A percentile compares a stretch with the other conserved stretches of the same genome.
Conservation (phyloP, 2,329 filamentous ascomycete species). For the Aspergillus ochraceus region DNA sequence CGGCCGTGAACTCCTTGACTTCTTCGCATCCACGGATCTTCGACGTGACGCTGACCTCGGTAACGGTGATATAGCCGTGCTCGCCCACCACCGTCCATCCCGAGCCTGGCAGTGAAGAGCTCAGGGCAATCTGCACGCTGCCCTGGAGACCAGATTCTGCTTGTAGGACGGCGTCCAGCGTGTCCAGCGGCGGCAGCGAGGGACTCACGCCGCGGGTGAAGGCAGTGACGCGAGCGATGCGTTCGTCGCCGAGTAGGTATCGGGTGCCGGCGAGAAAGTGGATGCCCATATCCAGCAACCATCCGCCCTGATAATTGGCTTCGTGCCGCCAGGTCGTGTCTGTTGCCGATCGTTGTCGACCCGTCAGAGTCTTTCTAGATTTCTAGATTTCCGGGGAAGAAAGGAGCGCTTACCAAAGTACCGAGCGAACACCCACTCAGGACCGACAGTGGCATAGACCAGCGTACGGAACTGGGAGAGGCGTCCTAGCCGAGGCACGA, state of each 20-base stretch:
- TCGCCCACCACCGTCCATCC: conserved; percentile 15
- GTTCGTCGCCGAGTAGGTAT: conserved; percentile 48
- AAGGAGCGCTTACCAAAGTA: conserved; percentile 3
- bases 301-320: conserved; percentile 72
- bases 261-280: conserved; percentile 68
- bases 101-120: conserved; percentile 25
- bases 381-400: too few species aligned
- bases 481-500: conserved; percentile 52
- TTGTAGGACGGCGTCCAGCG: conserved; percentile 60
- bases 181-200: conserved; percentile 66
- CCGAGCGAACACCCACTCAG: neutral
- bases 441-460: conserved; percentile 4
- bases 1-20: neutral
- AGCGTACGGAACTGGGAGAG: conserved; percentile 42
- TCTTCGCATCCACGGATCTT: conserved; percentile 6
- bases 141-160: conserved; percentile 57
- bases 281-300: conserved; percentile 73
- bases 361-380: neutral
- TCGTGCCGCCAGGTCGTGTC: conserved; percentile 64
- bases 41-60: conserved; percentile 8
- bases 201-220: conserved; percentile 56
- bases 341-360: neutral
- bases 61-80: conserved; percentile 41
- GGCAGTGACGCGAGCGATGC: conserved; percentile 53
- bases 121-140: conserved; percentile 58